phyloP scores from a whole-genome alignment of 345 rosid genomes.

The Cardamine occulta region DNA sequence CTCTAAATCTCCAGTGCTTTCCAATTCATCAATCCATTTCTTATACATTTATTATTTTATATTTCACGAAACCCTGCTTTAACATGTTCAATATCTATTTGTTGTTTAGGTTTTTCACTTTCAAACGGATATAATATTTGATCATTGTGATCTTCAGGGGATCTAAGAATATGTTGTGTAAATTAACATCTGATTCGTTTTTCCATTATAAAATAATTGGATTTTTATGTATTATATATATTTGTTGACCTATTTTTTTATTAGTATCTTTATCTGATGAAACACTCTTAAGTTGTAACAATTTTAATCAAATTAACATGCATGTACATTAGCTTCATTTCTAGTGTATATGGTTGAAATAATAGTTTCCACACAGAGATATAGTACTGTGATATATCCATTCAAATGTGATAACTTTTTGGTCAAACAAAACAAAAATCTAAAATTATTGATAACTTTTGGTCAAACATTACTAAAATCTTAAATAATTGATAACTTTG shows the following conservation, averaged over 20 bases:
- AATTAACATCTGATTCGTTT: conserved; percentile 32
- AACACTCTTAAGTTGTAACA: neutral
- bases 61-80: conserved; percentile 26
- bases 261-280: neutral
- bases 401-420: conserved; percentile 11
- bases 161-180: conserved; percentile 19
- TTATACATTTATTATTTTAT: neutral
- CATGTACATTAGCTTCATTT: neutral
- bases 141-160: conserved; percentile 24
- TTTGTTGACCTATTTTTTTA: neutral
- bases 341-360: neutral
- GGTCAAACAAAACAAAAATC: conserved; percentile 23
- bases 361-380: neutral
- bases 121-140: conserved; percentile 8
- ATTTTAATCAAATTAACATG: neutral
- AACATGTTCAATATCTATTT: conserved; percentile 28
- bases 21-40: conserved; percentile 46
- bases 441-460: conserved; percentile 9
- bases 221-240: neutral
- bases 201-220: conserved; percentile 1
- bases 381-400: neutral
- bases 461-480: conserved; percentile 18
- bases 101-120: conserved; percentile 27
- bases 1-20: conserved; percentile 34
- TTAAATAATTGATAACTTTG: conserved; percentile 38